Evolutionary conservation across 371 early-diverging fungal genomes (phyloP).

Genomic region (Mucor piriformis): DNA sequence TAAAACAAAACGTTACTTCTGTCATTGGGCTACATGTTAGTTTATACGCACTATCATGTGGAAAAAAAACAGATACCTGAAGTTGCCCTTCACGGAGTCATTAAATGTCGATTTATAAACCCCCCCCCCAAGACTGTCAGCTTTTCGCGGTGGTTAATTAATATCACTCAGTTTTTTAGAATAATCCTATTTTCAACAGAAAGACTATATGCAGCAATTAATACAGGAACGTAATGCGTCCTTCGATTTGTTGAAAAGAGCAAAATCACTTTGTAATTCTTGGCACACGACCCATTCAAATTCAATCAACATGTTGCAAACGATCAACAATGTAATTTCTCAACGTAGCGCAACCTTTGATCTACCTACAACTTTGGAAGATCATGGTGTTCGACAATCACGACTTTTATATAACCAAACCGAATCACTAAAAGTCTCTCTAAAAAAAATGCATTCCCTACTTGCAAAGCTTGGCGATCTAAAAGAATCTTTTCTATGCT

Average conservation of each 20-base stretch:
- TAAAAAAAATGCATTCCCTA: neutral
- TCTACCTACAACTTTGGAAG: neutral
- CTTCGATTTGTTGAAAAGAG: constrained; percentile 9
- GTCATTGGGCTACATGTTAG: no score
- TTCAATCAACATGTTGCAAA: constrained; percentile 6
- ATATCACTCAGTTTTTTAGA: no score
- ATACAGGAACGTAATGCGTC: constrained; percentile 18
- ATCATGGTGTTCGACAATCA: constrained; percentile 4
- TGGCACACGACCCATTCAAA: constrained; percentile 17
- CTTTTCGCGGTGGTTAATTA: no score
- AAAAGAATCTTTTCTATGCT: neutral
- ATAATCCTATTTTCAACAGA: no score
- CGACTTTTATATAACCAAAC: constrained; percentile 29
- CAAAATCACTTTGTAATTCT: constrained; percentile 14
- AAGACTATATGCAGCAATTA: constrained; percentile 19
- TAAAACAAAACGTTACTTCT: no score
- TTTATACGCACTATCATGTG: no score
- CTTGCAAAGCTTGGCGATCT: constrained; percentile 13
- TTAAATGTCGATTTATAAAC: no score
- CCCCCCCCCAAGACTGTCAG: no score
- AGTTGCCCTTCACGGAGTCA: no score
- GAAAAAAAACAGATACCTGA: no score
- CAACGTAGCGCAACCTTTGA: constrained; percentile 24
- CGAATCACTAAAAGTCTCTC: constrained; percentile 5
- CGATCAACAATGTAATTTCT: constrained; percentile 20